Percentiles rank a stretch among this genome's conserved stretches.
phyloP scores from a whole-genome alignment of 176 grass and related monocot species.

The Elymus sibiricus region DNA sequence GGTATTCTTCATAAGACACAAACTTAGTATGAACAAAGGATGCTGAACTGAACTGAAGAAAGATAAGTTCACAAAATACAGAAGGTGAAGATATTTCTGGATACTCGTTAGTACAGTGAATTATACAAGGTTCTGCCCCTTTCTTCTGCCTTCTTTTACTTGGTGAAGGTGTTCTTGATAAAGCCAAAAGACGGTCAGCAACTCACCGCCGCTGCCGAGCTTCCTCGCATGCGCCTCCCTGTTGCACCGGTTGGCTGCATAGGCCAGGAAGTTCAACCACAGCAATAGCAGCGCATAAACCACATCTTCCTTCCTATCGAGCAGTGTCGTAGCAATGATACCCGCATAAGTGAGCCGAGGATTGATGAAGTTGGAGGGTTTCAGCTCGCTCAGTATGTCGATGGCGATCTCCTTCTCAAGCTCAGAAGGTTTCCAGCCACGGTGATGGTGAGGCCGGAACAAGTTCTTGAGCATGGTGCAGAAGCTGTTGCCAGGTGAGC shows the following conservation, averaged over 20 bases:
- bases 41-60: no score
- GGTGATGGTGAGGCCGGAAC: background rate
- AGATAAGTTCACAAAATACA: no score
- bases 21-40: no score
- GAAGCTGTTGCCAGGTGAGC: no score
- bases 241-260: conserved; percentile 5
- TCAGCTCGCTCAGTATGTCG: no score
- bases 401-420: background rate
- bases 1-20: no score
- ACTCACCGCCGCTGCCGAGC: background rate
- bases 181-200: background rate
- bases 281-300: background rate
- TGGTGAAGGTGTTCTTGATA: background rate
- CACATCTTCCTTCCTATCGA: no score
- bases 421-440: background rate
- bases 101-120: no score
- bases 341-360: background rate
- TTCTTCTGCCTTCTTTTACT: background rate
- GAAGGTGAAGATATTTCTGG: no score
- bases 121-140: background rate
- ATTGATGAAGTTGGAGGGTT: no score
- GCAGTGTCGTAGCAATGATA: rapidly evolving
- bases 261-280: background rate
- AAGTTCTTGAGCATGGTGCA: background rate
- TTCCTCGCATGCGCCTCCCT: conserved; percentile 1